Base-by-base conservation (phyloP, 371 early-diverging fungal species). In the Capillidium rhysosporum region DNA sequence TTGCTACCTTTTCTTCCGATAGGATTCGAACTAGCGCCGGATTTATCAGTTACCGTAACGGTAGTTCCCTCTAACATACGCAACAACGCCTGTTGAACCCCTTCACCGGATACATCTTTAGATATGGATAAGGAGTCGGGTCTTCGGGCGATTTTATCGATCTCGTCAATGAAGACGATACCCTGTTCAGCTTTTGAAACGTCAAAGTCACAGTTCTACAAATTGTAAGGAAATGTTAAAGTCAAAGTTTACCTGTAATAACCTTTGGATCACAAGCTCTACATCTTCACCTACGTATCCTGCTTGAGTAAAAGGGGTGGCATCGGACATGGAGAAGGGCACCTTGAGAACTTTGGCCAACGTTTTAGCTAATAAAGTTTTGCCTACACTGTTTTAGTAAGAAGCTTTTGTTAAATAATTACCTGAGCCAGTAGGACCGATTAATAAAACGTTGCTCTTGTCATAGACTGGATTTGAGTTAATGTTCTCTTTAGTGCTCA, bases 271-370 rank as follows among this genome's bases (percentile, higher is more conserved):
- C 20, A 86, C 86, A 14, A 76, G 62, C 60, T 92, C 92, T 16
- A 91, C 90, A 65, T 92, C 92, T 56, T 90, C 92, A 34, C 92
- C 92, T 16, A 91, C 92, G 63, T 92, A 92, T 3, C 92, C 92
- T 7, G 92, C 85, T 55, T 89, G 89, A 8, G 92, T 92, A 57
- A 91, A 79, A 9, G 89, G 81, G 0, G 90, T 91, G 2, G 92
- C 92, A 61, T 92, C 92, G n/a, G 82, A 84, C 70, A 88, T 83
- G 0, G 88, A 85, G 57, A 89, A 89, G 0, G 92, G 92, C 0
- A 92, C 92, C 38, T 87, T 74, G 28, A 92, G 72, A 1, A 88
- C 69, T 55, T 86, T 74, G 20, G 92, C 92, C 26, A 87, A 61
- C 7, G 89, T 89, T 57, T 78, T 76, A 2, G 86, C 90, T 14